Evolutionary conservation across 2,329 filamentous ascomycete species (phyloP), one percentile per base, ranked within the genome.

Genomic region (Penicillium hordei): DNA sequence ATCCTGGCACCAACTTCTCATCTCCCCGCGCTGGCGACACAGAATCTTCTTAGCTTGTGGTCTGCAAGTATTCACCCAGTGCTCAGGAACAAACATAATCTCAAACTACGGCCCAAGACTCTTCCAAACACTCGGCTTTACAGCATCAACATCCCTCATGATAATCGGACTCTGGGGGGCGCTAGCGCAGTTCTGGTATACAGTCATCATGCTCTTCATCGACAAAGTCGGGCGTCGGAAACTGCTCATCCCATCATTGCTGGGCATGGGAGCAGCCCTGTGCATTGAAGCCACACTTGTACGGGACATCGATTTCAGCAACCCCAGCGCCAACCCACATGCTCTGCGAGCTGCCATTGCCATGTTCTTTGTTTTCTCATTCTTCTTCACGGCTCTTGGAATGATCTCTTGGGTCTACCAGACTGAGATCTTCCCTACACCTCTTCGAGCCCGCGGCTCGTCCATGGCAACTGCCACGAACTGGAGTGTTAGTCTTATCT

Each of bases 111-210:
- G 76, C 3, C 71, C 75, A 0, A 70, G 75, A 0, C 76, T 82
- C 36, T 81, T 81, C 62, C 65, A 69, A 13, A 71, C 76, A 4
- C 72, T 82, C 0, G 78, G 78, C 7, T 76, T 82, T 42, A 67
- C 70, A 2, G 78, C 73, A 0, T 74, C 75, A 8, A 78, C 73
- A 1, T 79, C 79, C 0, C 74, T 83, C 4, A 76, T 82, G 71
- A 80, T 83, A 48, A 78, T 81, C 59, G 81, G 80, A 4, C 77
- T 83, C 60, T 80, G 76, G 63, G 80, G 80, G 25, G 78, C 79
- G 1, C 71, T 83, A 8, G 78, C 79, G 0, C 78, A 78, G 31
- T 67, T 80, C 23, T 82, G 78, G 74, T 79, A 79, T 59, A 79
- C 76, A 1, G 63, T 81, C 6, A 79, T 79, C 49, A 75, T 82